Evolutionary conservation across 2,329 filamentous ascomycete genomes (phyloP), one percentile per base, ranked within the genome.

Genomic region (Fusarium albosuccineum): DNA sequence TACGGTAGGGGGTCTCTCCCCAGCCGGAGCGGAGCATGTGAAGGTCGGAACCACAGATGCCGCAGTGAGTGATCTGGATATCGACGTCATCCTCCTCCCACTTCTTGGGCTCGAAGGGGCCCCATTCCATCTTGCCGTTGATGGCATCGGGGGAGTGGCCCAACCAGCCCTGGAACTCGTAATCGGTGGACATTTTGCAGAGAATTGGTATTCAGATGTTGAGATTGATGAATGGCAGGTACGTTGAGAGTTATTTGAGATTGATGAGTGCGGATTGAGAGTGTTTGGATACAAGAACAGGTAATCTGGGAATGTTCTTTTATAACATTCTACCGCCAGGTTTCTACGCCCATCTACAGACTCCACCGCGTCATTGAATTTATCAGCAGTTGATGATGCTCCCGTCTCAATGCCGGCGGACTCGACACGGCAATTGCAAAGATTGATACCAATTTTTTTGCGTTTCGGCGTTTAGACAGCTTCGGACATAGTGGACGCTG

Each of bases 31-130:
- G 80, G 9, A 89, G 79, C 13, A 79, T 83, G 79, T 90, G 87
- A 50, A 89, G 56, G 70, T 90, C 87, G 2, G 82, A 85, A 39
- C 86, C 88, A 75, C 88, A 91, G 73, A 91, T 83, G 60, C 88
- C 88, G 74, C 88, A 90, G 79, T 90, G 87, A 1, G 86, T 84
- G 70, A 91, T 79, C 75, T 86, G 80, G 71, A 91, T 88, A 74
- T 91, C 89, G 60, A 91, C 79, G 65, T 90, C 87, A 54, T 82
- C 84, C 73, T 90, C 88, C 49, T 87, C 83, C 85, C 87, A 90
- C 44, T 79, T 78, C 81, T 90, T 90, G 53, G 87, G 87, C 76
- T 87, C 81, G 62, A 85, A 89, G 56, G 83, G 74, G 40, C 77
- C 79, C 83, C 84, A 86, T 55, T 78, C 73, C 83, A 86, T 85